Evolutionary conservation across 1,284 basidiomycete genomes (phyloP), one percentile per base, ranked within the genome.

Genomic region (Fomitiporia mediterranea): DNA sequence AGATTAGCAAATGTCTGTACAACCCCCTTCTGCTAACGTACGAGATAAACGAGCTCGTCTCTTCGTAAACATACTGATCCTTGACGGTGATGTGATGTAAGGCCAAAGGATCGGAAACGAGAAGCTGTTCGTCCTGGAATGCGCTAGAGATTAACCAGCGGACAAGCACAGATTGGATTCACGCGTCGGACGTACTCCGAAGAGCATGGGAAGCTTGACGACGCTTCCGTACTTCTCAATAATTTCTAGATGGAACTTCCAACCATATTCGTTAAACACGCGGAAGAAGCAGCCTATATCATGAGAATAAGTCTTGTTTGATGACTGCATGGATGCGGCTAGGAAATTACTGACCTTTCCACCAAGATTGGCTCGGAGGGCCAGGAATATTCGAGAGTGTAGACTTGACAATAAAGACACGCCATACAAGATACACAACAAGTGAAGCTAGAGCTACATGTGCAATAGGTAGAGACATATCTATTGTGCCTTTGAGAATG

Each of bases 1-100:
- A 6, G 40, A 40, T 5, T 40, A 8, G n/a, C 13, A 40, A 5
- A 40, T 40, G 5, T 8, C 13, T 8, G 21, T 11, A 17, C 39
- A 17, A 19, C n/a, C 23, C n/a, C n/a, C n/a, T n/a, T n/a, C n/a
- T n/a, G n/a, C n/a, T n/a, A n/a, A n/a, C n/a, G n/a, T n/a, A n/a
- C n/a, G n/a, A n/a, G n/a, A 62, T 55, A 47, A 62, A 64, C n/a
- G 42, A 43, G 17, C 48, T 38, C 1, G 62, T 62, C 38, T 69
- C 66, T 23, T 67, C 65, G 51, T 67, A 71, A 25, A 63, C 57
- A 21, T 67, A 60, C 44, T 67, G 64, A 11, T 72, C 70, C 54
- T 69, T 71, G 15, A 70, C 60, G 37, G 71, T 40, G 11, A 72
- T 63, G 28, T 60, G 59, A 37, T 68, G 64, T 51, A 70, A 52